A percentile compares a stretch with the other conserved stretches of the same genome.
Conservation (phyloP, 441 rosid genomes). For the Corymbia citriodora region DNA sequence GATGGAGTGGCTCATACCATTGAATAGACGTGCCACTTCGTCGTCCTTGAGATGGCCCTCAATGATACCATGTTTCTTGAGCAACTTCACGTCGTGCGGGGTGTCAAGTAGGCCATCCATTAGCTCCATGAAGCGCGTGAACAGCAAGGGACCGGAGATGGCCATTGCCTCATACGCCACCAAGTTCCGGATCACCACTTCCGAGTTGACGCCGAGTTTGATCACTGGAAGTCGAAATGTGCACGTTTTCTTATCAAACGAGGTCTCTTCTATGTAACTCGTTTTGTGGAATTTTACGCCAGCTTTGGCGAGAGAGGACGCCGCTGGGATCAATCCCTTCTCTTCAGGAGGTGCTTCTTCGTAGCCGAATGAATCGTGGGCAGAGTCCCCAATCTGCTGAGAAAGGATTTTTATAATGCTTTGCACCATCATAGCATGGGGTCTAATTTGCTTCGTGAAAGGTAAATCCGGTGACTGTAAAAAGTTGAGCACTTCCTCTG, state of each 20-base stretch:
- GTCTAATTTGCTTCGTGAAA: too few species aligned
- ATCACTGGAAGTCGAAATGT: background rate
- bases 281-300: background rate
- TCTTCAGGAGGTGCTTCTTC: background rate
- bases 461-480: too few species aligned
- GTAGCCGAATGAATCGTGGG: background rate
- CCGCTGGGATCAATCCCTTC: background rate
- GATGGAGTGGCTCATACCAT: background rate
- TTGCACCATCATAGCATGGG: too few species aligned
- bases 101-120: background rate
- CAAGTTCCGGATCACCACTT: background rate
- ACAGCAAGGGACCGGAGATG: background rate
- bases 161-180: background rate
- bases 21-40: background rate
- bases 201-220: background rate
- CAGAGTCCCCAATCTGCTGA: too few species aligned
- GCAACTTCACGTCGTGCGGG: background rate
- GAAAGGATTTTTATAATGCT: too few species aligned
- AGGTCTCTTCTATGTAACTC: accelerated
- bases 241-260: background rate
- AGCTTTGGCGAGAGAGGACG: background rate
- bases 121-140: background rate
- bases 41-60: background rate
- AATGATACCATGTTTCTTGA: background rate
- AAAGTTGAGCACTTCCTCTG: too few species aligned